Evolutionary conservation across 495 filamentous ascomycete species (phyloP), one percentile per base, ranked within the genome.

Genomic region (Penicillium egyptiacum): DNA sequence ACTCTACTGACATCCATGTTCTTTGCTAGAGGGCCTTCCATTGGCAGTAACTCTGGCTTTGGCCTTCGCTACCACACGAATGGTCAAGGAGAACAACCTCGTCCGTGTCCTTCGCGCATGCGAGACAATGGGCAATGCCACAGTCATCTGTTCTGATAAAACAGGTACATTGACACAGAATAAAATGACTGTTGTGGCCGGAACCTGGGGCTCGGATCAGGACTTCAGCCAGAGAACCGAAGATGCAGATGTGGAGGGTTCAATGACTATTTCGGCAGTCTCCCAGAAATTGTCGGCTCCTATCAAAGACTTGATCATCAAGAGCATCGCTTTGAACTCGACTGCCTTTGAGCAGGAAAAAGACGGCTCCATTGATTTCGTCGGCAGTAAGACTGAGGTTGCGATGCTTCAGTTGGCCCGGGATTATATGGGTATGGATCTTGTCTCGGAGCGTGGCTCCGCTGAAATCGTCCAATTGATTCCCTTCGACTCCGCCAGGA

Each of bases 301-400:
- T 5, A 70, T 76, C 17, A 77, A 77, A 35, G 72, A 65, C n/a
- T 66, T 87, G 1, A 67, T 86, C 35, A 54, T 80, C 41, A 80
- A 87, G 61, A 86, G 83, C 28, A 82, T 86, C 61, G 83, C 79
- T 10, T 73, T 86, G 58, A 88, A 88, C 68, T 85, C 85, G 0
- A 88, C 86, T 4, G 86, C 86, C 5, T 88, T 88, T 56, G 83
- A 88, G 58, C 81, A 80, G 41, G 78, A 81, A 11, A 78, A 78
- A 37, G 76, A 82, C 35, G 89, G 89, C 1, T 64, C 66, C 6
- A 70, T 66, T 19, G 69, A 79, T 4, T 88, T 87, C 50, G 79
- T 88, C 41, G 86, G 86, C n/a, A 87, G 85, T 53, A 88, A 88
- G 70, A 88, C 86, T 0, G 86, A 88, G 63, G 86, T 86, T n/a